Base-by-base conservation (phyloP, 2,329 filamentous ascomycete genomes). In the Massarina eburnea region DNA sequence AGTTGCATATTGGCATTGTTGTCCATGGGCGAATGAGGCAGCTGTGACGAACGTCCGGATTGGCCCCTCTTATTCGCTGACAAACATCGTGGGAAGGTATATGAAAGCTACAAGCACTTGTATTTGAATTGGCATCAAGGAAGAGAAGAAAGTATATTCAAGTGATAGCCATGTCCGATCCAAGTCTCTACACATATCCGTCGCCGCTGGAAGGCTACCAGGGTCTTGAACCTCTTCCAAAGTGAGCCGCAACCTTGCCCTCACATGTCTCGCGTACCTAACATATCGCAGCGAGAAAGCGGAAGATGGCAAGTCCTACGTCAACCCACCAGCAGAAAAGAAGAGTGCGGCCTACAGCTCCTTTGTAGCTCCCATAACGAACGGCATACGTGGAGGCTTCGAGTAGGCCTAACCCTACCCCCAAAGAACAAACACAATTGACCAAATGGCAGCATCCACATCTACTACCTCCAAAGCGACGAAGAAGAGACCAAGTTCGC, bases 301-400 rank as follows among this genome's bases (percentile, higher is more conserved):
- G 37, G 81, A 80, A 29, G 88, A 96, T 66, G 88, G 88, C 38
- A 95, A 95, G 73, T 90, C 86, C 39, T 81, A 82, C 56, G 75
- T 80, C 42, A 95, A 95, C 58, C 82, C 82, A 0, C 75, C 80
- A 24, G 75, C 81, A 1, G 79, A 78, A 1, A 69, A 76, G 3
- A 73, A 80, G 39, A 92, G 88, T 65, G 72, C 78, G 41, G 82
- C 88, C 12, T 95, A 95, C 62, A 76, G 82, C 14, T 70, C 74
- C 27, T 96, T 96, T 58, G 70, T 79, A 0, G 76, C 80, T 2
- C 88, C 89, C 0, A 74, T 95, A 24, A 76, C 82, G 35, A 88
- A 86, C 46, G 83, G 79, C 2, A 67, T 63, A 2, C 78, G 82
- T 5, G 88, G 88, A 29, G 91, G 84, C 9, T 96, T 96, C 55